Evolutionary conservation across 306 rosid genomes (phyloP).

Genomic region (Prunus mume): DNA sequence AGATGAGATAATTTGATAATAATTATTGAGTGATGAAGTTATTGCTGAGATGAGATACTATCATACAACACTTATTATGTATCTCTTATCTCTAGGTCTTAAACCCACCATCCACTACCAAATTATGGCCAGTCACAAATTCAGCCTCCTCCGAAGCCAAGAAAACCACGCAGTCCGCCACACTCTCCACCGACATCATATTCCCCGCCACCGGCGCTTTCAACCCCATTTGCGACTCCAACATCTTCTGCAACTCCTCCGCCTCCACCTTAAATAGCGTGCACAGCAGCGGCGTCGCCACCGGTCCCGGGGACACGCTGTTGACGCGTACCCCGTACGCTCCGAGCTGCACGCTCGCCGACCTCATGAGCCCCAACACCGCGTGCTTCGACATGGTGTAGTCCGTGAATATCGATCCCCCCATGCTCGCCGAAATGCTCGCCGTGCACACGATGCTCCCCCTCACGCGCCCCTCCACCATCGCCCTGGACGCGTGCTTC

Average conservation of each 20-base stretch:
- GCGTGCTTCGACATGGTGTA: slow-evolving; percentile 36
- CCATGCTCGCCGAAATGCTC: slow-evolving; percentile 17
- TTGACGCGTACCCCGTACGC: slow-evolving; percentile 31
- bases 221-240: neutral
- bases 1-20: no score
- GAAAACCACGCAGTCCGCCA: slow-evolving; percentile 27
- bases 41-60: no score
- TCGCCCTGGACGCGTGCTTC: slow-evolving; percentile 50
- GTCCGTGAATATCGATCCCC: neutral
- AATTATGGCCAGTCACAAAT: slow-evolving; percentile 16
- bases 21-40: no score
- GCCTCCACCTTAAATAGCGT: neutral
- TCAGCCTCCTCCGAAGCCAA: slow-evolving; percentile 24
- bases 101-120: slow-evolving; percentile 16
- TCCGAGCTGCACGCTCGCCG: slow-evolving; percentile 33
- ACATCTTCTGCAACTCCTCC: neutral
- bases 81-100: neutral
- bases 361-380: slow-evolving; percentile 30
- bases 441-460: slow-evolving; percentile 56
- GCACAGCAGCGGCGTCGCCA: slow-evolving; percentile 1
- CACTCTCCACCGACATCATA: neutral
- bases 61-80: neutral
- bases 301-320: slow-evolving; percentile 33
- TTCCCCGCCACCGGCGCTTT: neutral
- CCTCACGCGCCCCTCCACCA: slow-evolving; percentile 40